Evolutionary conservation across 2,329 filamentous ascomycete genomes (phyloP).

Genomic region (Colletotrichum brevisporum): DNA sequence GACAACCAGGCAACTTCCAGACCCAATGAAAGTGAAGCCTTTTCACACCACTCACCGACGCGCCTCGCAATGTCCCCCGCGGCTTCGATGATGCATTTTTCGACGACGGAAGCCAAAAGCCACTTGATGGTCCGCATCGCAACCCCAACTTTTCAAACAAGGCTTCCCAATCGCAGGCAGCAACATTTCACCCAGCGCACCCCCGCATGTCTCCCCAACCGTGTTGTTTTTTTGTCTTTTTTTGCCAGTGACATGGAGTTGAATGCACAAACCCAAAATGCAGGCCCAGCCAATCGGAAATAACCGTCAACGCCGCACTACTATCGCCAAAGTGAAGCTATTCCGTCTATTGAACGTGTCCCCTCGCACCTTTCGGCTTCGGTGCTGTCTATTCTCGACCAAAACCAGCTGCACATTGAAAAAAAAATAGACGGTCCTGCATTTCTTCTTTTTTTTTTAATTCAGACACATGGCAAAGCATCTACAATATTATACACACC

Average conservation of each 20-base stretch:
- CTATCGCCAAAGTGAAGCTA: not conserved
- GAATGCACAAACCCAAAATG: not conserved
- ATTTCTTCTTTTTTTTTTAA: conserved; percentile 22
- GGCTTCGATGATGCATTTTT: conserved; percentile 3
- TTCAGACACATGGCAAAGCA: conserved; percentile 37
- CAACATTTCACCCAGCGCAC: not conserved
- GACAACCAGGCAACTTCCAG: not conserved
- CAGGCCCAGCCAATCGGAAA: conserved; percentile 18
- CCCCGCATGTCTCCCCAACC: conserved; percentile 30
- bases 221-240: too few species aligned
- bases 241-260: conserved; percentile 11
- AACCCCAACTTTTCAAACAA: not conserved
- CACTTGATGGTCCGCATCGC: not conserved
- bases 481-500: conserved; percentile 40
- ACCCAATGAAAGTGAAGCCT: conserved; percentile 25
- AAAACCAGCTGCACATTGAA: not conserved
- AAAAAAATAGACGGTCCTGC: not conserved
- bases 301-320: not conserved
- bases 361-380: too few species aligned
- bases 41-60: not conserved
- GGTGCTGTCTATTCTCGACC: not conserved
- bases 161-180: conserved; percentile 18
- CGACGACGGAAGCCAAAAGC: conserved; percentile 15
- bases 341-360: not conserved
- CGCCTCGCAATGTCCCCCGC: not conserved